Percentiles rank a stretch among this genome's conserved stretches.
Evolutionary conservation across 768 basidiomycete species (phyloP).

Genomic region (Lactifluus volemus): DNA sequence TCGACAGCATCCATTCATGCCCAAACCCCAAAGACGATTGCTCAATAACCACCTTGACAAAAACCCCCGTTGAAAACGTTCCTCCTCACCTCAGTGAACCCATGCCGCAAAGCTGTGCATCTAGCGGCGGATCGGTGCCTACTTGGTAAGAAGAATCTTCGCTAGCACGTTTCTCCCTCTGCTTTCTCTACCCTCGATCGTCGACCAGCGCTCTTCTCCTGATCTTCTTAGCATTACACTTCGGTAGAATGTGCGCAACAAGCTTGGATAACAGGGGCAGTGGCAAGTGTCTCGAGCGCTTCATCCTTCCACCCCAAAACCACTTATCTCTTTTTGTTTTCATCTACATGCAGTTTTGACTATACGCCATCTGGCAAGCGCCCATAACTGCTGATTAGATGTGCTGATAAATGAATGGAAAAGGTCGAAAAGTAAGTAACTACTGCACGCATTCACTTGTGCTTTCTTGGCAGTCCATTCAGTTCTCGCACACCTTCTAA

Average conservation of each 20-base stretch:
- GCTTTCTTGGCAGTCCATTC: neutral
- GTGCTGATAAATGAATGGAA: neutral
- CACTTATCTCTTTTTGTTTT: neutral
- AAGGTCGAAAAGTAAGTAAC: neutral
- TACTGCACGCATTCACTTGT: neutral
- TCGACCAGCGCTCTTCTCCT: neutral
- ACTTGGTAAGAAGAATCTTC: neutral
- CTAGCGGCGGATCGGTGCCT: neutral
- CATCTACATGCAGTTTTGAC: neutral
- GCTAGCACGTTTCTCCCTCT: neutral
- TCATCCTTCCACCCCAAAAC: neutral
- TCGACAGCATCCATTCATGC: neutral
- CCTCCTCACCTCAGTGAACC: neutral
- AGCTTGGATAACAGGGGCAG: neutral
- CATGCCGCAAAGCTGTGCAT: neutral
- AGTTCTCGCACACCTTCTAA: neutral
- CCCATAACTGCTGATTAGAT: neutral
- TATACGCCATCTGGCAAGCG: conserved; percentile 6
- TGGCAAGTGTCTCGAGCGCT: neutral
- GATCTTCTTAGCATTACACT: neutral
- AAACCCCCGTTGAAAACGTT: neutral
- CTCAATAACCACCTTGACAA: neutral
- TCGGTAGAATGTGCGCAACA: neutral
- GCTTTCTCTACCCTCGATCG: neutral
- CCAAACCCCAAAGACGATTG: neutral